Percentiles rank a stretch among this genome's conserved stretches.
Evolutionary conservation across 768 basidiomycete species (phyloP).

Genomic region (Mycena pura): DNA sequence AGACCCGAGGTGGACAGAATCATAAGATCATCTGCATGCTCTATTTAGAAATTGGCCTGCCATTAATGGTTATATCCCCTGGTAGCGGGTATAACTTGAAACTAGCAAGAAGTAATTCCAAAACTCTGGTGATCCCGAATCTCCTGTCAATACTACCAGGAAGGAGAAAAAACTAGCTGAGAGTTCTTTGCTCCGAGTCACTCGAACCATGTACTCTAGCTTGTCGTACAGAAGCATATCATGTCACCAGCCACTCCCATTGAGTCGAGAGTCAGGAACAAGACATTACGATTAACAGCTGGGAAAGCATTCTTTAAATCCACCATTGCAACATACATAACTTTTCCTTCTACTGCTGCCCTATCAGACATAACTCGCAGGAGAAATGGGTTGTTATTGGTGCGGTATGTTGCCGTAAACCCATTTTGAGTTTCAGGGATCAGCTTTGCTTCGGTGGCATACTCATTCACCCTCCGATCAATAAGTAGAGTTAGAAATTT

Average conservation of each 20-base stretch:
- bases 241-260: no score
- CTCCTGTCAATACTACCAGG: constrained; percentile 34
- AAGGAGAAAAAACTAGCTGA: constrained; percentile 25
- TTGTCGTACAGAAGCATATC: background rate
- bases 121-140: constrained; percentile 34
- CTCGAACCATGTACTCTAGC: background rate
- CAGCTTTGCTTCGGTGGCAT: no score
- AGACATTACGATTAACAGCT: background rate
- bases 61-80: constrained; percentile 29
- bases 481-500: no score
- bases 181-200: background rate
- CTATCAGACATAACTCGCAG: constrained; percentile 28
- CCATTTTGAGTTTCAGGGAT: no score
- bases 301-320: background rate
- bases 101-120: constrained; percentile 34
- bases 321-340: background rate
- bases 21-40: background rate
- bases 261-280: background rate
- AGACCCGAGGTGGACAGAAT: background rate
- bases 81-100: constrained; percentile 10
- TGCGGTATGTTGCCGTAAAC: constrained; percentile 27
- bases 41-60: no score
- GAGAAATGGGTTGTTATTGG: constrained; percentile 37
- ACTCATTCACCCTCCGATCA: no score
- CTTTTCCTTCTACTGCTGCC: constrained; percentile 19